phyloP scores from a whole-genome alignment of 257 asterid species.

The Nicotiana paniculata region DNA sequence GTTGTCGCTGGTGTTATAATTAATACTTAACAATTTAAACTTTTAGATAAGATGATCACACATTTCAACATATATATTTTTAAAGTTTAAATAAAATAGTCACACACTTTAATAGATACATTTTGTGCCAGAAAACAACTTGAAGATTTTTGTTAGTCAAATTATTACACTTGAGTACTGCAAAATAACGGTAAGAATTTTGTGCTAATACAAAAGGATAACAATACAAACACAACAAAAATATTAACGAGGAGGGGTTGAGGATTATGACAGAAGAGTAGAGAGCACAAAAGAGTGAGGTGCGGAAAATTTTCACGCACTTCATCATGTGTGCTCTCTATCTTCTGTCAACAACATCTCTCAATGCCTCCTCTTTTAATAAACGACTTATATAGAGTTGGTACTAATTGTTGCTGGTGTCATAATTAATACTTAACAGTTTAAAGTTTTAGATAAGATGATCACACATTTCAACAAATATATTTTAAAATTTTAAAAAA shows the following conservation, averaged over 20 bases:
- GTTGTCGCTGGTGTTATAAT: too few relatives aligned
- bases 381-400: background rate
- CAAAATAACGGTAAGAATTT: too few relatives aligned
- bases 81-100: too few relatives aligned
- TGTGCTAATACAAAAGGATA: background rate
- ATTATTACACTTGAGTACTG: background rate
- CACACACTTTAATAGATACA: too few relatives aligned
- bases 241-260: background rate
- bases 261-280: slow-evolving; percentile 61
- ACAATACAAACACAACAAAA: background rate
- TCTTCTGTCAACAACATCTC: background rate
- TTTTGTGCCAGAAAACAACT: background rate
- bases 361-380: background rate
- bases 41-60: too few relatives aligned
- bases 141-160: too few relatives aligned
- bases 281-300: slow-evolving; percentile 64
- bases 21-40: too few relatives aligned
- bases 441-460: background rate
- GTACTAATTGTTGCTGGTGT: background rate
- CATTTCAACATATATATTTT: too few relatives aligned
- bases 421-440: background rate
- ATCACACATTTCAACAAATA: too few relatives aligned
- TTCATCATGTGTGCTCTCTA: background rate
- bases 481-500: too few relatives aligned
- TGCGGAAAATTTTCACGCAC: slow-evolving; percentile 18